Percentiles rank a stretch among this genome's conserved stretches.
Evolutionary conservation across 2,329 filamentous ascomycete genomes (phyloP).

Genomic region (Pseudogymnoascus sp.): DNA sequence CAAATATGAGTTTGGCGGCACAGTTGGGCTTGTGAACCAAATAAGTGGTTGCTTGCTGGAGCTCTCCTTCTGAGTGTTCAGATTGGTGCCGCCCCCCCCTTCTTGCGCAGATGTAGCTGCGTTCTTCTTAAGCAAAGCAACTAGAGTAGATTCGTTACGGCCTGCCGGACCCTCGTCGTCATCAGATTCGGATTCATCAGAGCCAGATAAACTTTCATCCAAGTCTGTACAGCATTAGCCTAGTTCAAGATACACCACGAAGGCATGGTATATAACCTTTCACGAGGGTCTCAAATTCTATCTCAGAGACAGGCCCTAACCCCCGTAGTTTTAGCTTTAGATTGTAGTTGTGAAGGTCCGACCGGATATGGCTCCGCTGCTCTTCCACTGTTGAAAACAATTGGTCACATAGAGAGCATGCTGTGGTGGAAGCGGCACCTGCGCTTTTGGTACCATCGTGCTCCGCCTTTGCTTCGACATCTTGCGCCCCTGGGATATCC

Average conservation of each 20-base stretch:
- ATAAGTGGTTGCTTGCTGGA: constrained; percentile 66
- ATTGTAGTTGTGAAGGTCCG: constrained; percentile 90
- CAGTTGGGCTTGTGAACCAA: constrained; percentile 71
- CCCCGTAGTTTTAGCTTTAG: constrained; percentile 83
- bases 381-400: constrained; percentile 66
- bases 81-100: constrained; percentile 39
- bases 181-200: constrained; percentile 61
- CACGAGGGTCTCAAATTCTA: constrained; percentile 78
- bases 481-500: neutral
- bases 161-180: constrained; percentile 48
- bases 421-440: constrained; percentile 47
- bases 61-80: constrained; percentile 43
- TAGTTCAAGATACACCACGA: neutral
- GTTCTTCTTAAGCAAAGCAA: constrained; percentile 72
- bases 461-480: neutral
- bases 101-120: constrained; percentile 56
- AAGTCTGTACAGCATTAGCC: constrained; percentile 42
- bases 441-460: neutral
- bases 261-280: constrained; percentile 34
- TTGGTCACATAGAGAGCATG: constrained; percentile 73
- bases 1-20: constrained; percentile 72
- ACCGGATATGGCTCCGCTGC: constrained; percentile 77
- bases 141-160: constrained; percentile 63
- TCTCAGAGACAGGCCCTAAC: constrained; percentile 61
- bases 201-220: constrained; percentile 88